Evolutionary conservation across 1,284 basidiomycete species (phyloP).

Genomic region (Fomitiporia mediterranea): DNA sequence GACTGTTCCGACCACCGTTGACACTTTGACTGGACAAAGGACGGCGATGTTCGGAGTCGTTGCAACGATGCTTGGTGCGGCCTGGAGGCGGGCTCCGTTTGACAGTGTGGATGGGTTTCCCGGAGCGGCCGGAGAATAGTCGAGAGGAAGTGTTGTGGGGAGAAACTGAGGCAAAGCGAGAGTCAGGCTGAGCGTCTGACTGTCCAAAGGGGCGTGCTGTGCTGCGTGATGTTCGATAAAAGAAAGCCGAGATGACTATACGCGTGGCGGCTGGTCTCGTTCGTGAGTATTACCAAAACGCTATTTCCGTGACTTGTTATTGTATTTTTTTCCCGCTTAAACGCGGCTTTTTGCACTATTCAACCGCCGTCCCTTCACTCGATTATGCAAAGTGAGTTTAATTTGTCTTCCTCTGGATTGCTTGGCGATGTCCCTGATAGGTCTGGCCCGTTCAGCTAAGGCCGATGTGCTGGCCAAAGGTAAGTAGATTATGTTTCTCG

Average conservation of each 20-base stretch:
- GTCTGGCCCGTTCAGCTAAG: too few relatives aligned
- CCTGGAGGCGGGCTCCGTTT: not conserved
- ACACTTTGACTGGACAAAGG: not conserved
- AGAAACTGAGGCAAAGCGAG: slow-evolving; percentile 3
- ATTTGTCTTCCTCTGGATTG: too few relatives aligned
- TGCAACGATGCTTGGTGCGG: not conserved
- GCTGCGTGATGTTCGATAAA: slow-evolving; percentile 6
- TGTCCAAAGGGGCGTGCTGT: slow-evolving; percentile 4
- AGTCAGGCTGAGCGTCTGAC: not conserved
- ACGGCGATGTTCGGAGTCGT: not conserved
- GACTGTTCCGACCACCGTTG: not conserved
- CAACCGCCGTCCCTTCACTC: too few relatives aligned
- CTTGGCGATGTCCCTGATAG: too few relatives aligned
- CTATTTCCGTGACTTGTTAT: too few relatives aligned
- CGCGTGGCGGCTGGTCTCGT: too few relatives aligned
- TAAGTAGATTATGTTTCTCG: too few relatives aligned
- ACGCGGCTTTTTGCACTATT: too few relatives aligned
- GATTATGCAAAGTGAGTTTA: too few relatives aligned
- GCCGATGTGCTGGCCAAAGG: too few relatives aligned
- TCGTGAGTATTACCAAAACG: too few relatives aligned
- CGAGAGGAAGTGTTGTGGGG: not conserved
- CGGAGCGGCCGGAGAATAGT: slow-evolving; percentile 4
- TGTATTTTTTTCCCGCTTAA: too few relatives aligned
- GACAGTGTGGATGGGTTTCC: not conserved
- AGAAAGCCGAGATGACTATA: not conserved